phyloP scores from a whole-genome alignment of 176 grass and related monocot genomes.

The Oryza rufipogon region DNA sequence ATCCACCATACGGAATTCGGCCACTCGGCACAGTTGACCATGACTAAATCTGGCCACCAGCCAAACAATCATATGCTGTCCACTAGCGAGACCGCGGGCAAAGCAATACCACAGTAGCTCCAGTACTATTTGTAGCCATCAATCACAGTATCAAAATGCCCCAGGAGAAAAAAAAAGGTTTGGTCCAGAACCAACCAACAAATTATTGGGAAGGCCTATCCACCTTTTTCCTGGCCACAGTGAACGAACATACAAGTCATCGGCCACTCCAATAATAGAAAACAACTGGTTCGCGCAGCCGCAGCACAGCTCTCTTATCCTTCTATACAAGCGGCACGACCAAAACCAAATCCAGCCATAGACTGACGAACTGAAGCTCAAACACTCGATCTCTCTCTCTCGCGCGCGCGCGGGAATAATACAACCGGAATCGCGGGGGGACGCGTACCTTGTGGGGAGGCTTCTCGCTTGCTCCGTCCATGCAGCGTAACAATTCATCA shows the following conservation, averaged over 20 bases:
- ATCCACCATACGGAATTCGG: background rate
- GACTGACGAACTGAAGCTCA: background rate
- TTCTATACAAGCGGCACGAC: background rate
- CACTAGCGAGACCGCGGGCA: background rate
- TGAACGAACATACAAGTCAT: background rate
- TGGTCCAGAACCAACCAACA: background rate
- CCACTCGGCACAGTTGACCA: background rate
- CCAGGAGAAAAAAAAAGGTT: background rate
- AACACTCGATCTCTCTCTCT: background rate
- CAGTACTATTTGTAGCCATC: background rate
- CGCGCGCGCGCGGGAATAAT: background rate
- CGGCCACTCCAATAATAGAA: background rate
- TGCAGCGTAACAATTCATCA: constrained; percentile 60
- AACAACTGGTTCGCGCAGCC: background rate
- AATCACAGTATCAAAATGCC: background rate
- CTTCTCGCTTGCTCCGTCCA: constrained; percentile 60
- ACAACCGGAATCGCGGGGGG: constrained; percentile 23
- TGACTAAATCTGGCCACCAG: background rate
- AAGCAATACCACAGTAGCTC: constrained; percentile 8
- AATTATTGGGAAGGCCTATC: background rate
- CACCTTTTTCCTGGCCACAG: constrained; percentile 23
- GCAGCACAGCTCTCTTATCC: background rate
- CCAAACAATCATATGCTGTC: constrained; percentile 2
- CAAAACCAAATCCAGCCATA: constrained; percentile 12
- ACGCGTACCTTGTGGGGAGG: constrained; percentile 45